These are phyloP conservation scores for Amylocystis lapponica DNA, from an alignment of 768 basidiomycete genomes.

Conservation along the genomic window DNA sequence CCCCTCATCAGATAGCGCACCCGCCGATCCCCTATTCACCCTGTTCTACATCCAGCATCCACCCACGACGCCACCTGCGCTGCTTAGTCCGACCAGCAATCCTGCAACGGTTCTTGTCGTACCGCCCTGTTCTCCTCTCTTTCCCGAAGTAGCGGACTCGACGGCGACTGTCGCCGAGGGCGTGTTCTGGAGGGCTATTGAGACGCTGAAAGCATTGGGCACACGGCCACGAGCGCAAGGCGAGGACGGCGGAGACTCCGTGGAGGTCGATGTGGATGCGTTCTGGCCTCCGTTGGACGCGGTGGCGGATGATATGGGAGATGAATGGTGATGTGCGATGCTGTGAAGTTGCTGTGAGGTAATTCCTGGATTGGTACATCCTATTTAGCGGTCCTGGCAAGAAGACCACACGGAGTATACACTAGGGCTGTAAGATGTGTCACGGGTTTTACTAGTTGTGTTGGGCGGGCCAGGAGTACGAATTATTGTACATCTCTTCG, in stretches of 20 bases:
- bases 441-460: no score
- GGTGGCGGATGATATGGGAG: constrained; percentile 10
- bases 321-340: constrained; percentile 2
- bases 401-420: no score
- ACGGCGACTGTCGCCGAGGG: constrained; percentile 52
- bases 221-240: constrained; percentile 20
- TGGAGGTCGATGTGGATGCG: constrained; percentile 12
- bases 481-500: no score
- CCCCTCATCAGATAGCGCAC: constrained; percentile 3
- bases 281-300: constrained; percentile 18
- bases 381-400: no score
- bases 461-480: no score
- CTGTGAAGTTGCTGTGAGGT: no score
- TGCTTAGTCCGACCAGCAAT: constrained; percentile 1
- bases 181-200: constrained; percentile 45
- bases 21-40: constrained; percentile 42
- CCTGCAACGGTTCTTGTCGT: constrained; percentile 24
- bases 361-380: no score
- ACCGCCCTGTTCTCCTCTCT: constrained; percentile 27
- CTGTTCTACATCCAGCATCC: constrained; percentile 50
- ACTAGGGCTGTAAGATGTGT: no score
- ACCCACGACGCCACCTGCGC: no score
- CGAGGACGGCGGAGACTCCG: constrained; percentile 13
- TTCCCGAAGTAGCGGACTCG: constrained; percentile 51
- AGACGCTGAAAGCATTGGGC: constrained; percentile 19